A percentile compares a stretch with the other conserved stretches of the same genome.
Evolutionary conservation across 2,329 filamentous ascomycete species (phyloP).

Genomic region (Aspergillus sp.): DNA sequence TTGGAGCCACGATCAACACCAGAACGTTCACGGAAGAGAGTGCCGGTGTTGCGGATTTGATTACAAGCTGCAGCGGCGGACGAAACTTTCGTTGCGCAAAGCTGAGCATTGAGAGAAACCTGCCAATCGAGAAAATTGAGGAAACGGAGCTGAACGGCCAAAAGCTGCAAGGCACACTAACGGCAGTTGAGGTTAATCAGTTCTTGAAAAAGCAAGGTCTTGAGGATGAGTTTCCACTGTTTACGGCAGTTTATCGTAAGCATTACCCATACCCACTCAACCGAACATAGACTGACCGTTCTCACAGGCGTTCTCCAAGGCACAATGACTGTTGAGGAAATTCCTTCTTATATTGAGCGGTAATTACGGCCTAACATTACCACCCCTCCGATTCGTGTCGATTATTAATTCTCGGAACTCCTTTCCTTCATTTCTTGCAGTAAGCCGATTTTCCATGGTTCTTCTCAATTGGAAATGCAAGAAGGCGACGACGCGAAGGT

Average conservation of each 20-base stretch:
- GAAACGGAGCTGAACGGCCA: slow-evolving; percentile 90
- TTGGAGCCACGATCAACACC: slow-evolving; percentile 76
- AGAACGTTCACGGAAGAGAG: slow-evolving; percentile 96
- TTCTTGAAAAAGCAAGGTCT: slow-evolving; percentile 80
- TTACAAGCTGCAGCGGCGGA: slow-evolving; percentile 90
- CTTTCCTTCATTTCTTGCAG: slow-evolving; percentile 24
- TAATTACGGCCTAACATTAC: slow-evolving; percentile 33
- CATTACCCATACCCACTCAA: slow-evolving; percentile 22
- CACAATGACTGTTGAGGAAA: slow-evolving; percentile 76
- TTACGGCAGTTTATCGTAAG: slow-evolving; percentile 79
- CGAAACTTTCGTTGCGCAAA: slow-evolving; percentile 94
- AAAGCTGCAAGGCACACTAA: slow-evolving; percentile 92
- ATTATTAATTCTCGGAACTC: slow-evolving; percentile 26
- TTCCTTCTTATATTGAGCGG: slow-evolving; percentile 69
- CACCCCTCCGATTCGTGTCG: slow-evolving; percentile 10
- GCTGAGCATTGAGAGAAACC: slow-evolving; percentile 77
- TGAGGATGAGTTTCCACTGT: slow-evolving; percentile 86
- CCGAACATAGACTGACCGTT: slow-evolving; percentile 23
- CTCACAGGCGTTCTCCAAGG: slow-evolving; percentile 72
- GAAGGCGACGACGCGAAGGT: slow-evolving; percentile 19
- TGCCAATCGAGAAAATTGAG: slow-evolving; percentile 86
- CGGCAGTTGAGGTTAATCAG: slow-evolving; percentile 85
- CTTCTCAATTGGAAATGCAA: slow-evolving; percentile 16
- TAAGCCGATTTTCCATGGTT: slow-evolving; percentile 22
- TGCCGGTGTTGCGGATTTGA: slow-evolving; percentile 91